Conservation (phyloP, 2,329 filamentous ascomycete genomes). For the Diaporthe amygdali region DNA sequence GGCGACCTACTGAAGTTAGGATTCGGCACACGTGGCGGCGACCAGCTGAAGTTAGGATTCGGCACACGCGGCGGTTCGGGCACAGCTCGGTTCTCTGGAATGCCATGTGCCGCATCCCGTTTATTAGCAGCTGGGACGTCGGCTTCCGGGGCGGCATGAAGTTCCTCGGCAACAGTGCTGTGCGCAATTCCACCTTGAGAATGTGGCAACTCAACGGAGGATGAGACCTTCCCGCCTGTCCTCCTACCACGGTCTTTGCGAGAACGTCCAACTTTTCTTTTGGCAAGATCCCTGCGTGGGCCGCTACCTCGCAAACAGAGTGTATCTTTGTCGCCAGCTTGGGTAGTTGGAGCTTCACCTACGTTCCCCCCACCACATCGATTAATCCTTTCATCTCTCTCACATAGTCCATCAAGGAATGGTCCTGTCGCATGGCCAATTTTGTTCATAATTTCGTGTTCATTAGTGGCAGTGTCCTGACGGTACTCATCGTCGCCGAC, state of each 20-base stretch:
- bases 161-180: not conserved
- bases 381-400: not conserved
- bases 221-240: not conserved
- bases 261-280: not conserved
- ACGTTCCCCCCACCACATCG: not conserved
- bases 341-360: not conserved
- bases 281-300: not conserved
- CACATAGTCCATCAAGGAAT: not conserved
- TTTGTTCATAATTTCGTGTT: conserved; percentile 10
- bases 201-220: not conserved
- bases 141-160: not conserved
- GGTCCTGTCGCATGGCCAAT: not conserved
- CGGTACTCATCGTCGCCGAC: not conserved
- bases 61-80: too few relatives aligned
- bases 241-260: not conserved
- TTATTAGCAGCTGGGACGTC: not conserved
- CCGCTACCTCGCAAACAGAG: not conserved
- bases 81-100: too few relatives aligned
- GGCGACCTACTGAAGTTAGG: too few relatives aligned
- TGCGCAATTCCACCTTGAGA: not conserved
- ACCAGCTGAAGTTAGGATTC: not conserved
- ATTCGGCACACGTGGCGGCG: too few relatives aligned
- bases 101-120: too few relatives aligned
- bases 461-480: not conserved
- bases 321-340: not conserved